Evolutionary conservation across 2,329 filamentous ascomycete species (phyloP), one percentile per base, ranked within the genome.

Genomic region (Colletotrichum brevisporum): DNA sequence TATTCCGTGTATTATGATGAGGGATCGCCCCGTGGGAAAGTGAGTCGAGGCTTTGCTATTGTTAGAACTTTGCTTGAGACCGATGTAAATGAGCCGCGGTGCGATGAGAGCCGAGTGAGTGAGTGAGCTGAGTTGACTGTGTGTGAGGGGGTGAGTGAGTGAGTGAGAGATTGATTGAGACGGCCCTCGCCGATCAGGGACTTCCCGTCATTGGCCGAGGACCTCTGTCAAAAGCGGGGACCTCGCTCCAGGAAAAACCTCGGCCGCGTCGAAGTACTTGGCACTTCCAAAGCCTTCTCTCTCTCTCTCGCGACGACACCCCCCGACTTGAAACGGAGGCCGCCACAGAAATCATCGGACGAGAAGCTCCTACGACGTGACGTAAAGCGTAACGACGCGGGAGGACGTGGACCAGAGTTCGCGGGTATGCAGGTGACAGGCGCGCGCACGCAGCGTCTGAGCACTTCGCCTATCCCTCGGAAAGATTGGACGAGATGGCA

Each of bases 401-500:
- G 39, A 31, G 36, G 26, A 18, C 47, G 12, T 60, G 4, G 16
- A 15, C 26, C 27, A 50, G 21, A 9, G 24, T 60, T 65, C 6
- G 50, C 12, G 31, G 31, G 21, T n/a, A n/a, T 56, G 62, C 43
- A 52, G 62, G 47, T 69, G 66, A 64, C 54, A 68, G 54, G 27
- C 24, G 18, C 24, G 18, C 31, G 12, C 24, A n/a, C 3, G 31
- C 31, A 15, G 18, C 51, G 24, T 55, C 62, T 60, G 50, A 36
- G 62, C 26, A 24, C 16, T 8, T 18, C 41, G 13, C 47, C 5
- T 51, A 8, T 15, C 36, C 5, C 50, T 1, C 31, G n/a, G 66
- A 36, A 36, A 36, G 43, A 24, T 64, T n/a, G 53, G 65, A 68
- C 31, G 65, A 69, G 50, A 47, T 59, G 55, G 61, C 54, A 62